A percentile compares a stretch with the other conserved stretches of the same genome.
Conservation (phyloP, 805 yeast species). For the Kluyveromyces nonfermentans region DNA sequence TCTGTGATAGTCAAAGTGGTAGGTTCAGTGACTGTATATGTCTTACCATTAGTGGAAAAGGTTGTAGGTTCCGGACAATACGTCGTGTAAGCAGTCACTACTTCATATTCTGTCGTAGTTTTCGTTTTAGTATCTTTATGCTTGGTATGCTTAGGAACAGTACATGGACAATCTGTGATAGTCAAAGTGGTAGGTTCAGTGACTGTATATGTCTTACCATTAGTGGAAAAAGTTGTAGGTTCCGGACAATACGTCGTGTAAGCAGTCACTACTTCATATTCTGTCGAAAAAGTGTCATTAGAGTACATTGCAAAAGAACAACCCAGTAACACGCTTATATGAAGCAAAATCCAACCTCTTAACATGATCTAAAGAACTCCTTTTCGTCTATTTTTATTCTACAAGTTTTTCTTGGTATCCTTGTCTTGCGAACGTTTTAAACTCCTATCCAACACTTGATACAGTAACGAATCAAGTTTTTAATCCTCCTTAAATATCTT, state of each 20-base stretch:
- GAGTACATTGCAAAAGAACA: background rate
- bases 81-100: slow-evolving; percentile 66
- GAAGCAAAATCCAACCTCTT: background rate
- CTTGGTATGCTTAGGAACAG: slow-evolving; percentile 34
- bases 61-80: slow-evolving; percentile 76
- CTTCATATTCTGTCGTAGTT: slow-evolving; percentile 15
- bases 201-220: slow-evolving; percentile 63
- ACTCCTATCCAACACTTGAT: too few species aligned
- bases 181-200: slow-evolving; percentile 75
- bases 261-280: slow-evolving; percentile 46
- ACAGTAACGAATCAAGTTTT: too few species aligned
- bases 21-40: slow-evolving; percentile 68
- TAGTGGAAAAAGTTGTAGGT: slow-evolving; percentile 56
- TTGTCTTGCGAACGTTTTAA: too few species aligned
- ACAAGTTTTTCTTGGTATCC: too few species aligned
- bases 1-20: slow-evolving; percentile 81
- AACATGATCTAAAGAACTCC: background rate
- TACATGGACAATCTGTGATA: slow-evolving; percentile 82
- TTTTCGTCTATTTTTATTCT: background rate
- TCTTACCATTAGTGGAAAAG: slow-evolving; percentile 52
- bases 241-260: slow-evolving; percentile 78
- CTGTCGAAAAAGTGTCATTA: slow-evolving; percentile 7
- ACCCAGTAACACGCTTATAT: background rate
- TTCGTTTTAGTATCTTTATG: background rate
- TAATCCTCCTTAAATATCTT: too few species aligned